These are phyloP conservation scores for Cucumis variabilis DNA, from an alignment of 331 rosid species.

Conservation along the genomic window DNA sequence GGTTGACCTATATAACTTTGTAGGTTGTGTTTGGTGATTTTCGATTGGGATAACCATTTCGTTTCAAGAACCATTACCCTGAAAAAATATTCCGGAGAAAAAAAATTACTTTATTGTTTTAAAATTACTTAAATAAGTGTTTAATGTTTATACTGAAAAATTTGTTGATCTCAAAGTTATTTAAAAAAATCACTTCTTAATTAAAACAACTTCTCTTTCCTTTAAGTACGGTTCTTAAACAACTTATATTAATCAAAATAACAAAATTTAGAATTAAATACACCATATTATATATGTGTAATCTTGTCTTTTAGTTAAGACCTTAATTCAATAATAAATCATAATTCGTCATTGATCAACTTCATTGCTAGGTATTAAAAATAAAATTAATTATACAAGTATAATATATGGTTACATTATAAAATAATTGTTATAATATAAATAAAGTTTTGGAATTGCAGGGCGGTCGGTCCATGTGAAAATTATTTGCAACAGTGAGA, in stretches of 20 bases:
- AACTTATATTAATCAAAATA: neutral
- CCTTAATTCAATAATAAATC: neutral
- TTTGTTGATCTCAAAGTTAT: neutral
- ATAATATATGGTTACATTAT: conserved; percentile 7
- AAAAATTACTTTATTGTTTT: too few species aligned
- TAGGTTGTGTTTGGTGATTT: too few species aligned
- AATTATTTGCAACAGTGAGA: conserved; percentile 23
- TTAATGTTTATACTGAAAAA: neutral
- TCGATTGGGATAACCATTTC: neutral
- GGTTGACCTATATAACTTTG: too few species aligned
- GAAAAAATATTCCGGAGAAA: neutral
- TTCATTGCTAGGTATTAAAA: neutral
- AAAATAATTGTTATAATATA: neutral
- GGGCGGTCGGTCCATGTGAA: conserved; percentile 25
- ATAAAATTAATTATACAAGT: neutral
- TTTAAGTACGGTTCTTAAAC: neutral
- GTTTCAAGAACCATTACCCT: too few species aligned
- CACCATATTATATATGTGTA: neutral
- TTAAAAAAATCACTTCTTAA: neutral
- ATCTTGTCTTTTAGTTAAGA: neutral
- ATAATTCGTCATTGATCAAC: neutral
- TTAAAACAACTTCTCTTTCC: neutral
- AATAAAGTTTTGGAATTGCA: conserved; percentile 21
- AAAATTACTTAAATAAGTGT: neutral
- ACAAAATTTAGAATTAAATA: neutral